These are phyloP conservation scores for Sporothrix mexicana DNA, from an alignment of 2,329 filamentous ascomycete genomes.

Conservation along the genomic window DNA sequence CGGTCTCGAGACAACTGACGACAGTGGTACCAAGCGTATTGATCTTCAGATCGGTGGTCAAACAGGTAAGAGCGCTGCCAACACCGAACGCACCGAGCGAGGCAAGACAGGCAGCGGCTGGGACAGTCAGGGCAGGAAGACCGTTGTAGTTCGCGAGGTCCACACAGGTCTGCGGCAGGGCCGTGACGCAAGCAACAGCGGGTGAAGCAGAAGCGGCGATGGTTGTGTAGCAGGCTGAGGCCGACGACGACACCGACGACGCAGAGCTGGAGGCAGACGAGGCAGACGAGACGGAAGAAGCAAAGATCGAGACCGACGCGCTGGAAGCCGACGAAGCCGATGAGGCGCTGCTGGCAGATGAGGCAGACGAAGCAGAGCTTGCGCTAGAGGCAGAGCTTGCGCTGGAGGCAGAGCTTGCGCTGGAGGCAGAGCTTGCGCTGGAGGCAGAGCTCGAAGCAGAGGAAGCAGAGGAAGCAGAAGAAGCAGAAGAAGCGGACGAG, in stretches of 20 bases:
- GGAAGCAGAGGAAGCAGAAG: neutral
- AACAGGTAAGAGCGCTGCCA: slow-evolving; percentile 18
- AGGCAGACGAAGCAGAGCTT: slow-evolving; percentile 1
- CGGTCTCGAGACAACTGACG: slow-evolving; percentile 11
- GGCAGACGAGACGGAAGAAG: slow-evolving; percentile 16
- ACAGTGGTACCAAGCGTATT: slow-evolving; percentile 16
- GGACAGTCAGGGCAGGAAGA: neutral
- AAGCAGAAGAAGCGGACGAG: neutral
- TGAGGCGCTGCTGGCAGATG: neutral
- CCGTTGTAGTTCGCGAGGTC: neutral
- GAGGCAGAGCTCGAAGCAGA: slow-evolving; percentile 13
- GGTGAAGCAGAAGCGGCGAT: slow-evolving; percentile 18
- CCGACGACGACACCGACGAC: slow-evolving; percentile 12
- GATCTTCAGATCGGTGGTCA: neutral
- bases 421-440: neutral
- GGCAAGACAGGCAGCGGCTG: neutral
- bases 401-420: neutral
- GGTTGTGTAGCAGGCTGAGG: slow-evolving; percentile 30
- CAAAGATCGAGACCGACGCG: neutral
- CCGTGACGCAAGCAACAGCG: slow-evolving; percentile 26
- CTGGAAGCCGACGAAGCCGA: neutral
- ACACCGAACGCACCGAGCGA: slow-evolving; percentile 14
- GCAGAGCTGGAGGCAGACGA: neutral
- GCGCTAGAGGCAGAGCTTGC: neutral
- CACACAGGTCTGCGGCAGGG: slow-evolving; percentile 30